Conservation (phyloP, 2,329 filamentous ascomycete genomes). For the Aspergillus luchuensis region DNA sequence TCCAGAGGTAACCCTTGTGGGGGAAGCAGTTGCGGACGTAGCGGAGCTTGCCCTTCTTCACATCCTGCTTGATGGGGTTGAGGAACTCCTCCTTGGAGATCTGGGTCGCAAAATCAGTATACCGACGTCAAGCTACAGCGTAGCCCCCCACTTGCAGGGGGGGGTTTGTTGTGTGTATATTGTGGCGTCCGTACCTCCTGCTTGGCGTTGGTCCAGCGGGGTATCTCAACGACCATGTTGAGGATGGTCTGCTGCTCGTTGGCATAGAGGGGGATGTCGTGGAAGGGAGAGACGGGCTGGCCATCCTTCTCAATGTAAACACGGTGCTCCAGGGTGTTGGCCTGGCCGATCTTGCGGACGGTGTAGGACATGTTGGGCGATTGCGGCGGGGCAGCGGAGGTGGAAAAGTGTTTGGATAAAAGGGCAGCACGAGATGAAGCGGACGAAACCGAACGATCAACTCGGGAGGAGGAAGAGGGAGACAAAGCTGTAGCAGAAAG, state of each 20-base stretch:
- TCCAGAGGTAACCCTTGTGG: conserved; percentile 99
- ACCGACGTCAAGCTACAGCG: conserved; percentile 7
- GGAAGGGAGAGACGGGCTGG: conserved; percentile 89
- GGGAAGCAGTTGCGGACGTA: conserved; percentile 99
- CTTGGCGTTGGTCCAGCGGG: conserved; percentile 99
- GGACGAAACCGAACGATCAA: conserved; percentile 26
- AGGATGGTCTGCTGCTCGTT: conserved; percentile 93
- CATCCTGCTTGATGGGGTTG: conserved; percentile 99
- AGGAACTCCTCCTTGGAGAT: conserved; percentile 98
- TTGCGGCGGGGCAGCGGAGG: conserved; percentile 33
- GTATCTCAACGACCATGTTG: conserved; percentile 99
- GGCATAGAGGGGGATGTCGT: conserved; percentile 97
- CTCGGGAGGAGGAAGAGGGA: conserved; percentile 18
- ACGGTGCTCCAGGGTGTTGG: conserved; percentile 94
- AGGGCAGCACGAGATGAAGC: conserved; percentile 44
- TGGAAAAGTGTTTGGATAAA: conserved; percentile 53
- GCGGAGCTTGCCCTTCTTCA: conserved; percentile 99
- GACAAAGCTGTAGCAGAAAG: conserved; percentile 27
- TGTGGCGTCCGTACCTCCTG: conserved; percentile 72
- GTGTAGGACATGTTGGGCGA: conserved; percentile 59
- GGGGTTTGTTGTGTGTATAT: conserved; percentile 3
- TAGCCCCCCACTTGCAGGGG: neutral
- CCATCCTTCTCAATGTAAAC: conserved; percentile 99
- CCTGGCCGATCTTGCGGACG: conserved; percentile 82
- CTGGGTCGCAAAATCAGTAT: conserved; percentile 51